These are phyloP conservation scores for Neonectria faginata DNA, from an alignment of 2,329 filamentous ascomycete species.

Conservation along the genomic window DNA sequence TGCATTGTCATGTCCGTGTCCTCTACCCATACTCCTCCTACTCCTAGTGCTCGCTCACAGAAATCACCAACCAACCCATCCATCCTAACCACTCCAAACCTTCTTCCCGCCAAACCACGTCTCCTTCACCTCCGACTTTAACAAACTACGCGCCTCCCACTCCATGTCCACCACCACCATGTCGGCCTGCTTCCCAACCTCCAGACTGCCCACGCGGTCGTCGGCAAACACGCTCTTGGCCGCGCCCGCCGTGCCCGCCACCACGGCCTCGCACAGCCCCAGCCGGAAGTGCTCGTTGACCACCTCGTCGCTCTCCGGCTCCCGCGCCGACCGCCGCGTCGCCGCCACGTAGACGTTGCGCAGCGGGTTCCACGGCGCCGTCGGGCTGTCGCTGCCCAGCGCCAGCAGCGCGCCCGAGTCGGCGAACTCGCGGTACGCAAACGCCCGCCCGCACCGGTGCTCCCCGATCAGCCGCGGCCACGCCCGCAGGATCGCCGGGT, in stretches of 20 bases:
- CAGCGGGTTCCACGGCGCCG: conserved; percentile 64
- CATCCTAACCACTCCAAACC: conserved; percentile 48
- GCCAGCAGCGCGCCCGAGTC: conserved; percentile 65
- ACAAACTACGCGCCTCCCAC: conserved; percentile 60
- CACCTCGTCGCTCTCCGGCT: conserved; percentile 54
- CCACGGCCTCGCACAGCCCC: conserved; percentile 62
- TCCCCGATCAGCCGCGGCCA: conserved; percentile 69
- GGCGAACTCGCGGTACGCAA: conserved; percentile 71
- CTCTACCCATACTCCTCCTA: conserved; percentile 1
- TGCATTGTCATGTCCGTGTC: not conserved
- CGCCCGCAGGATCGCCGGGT: conserved; percentile 69
- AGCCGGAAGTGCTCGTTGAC: conserved; percentile 66
- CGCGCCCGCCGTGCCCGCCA: conserved; percentile 63
- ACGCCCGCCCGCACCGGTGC: conserved; percentile 64
- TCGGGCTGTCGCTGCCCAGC: conserved; percentile 68
- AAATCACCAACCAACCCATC: not conserved
- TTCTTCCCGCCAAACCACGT: conserved; percentile 64
- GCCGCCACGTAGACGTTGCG: conserved; percentile 68
- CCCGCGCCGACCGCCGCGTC: conserved; percentile 64
- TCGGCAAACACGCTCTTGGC: conserved; percentile 67
- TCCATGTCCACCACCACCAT: conserved; percentile 61
- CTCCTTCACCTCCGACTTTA: conserved; percentile 59
- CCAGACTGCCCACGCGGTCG: conserved; percentile 60
- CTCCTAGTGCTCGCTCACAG: not conserved
- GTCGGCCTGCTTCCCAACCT: conserved; percentile 65